These are phyloP conservation scores for Malania oleifera DNA, from an alignment of 164 flowering plant genomes.

Conservation along the genomic window DNA sequence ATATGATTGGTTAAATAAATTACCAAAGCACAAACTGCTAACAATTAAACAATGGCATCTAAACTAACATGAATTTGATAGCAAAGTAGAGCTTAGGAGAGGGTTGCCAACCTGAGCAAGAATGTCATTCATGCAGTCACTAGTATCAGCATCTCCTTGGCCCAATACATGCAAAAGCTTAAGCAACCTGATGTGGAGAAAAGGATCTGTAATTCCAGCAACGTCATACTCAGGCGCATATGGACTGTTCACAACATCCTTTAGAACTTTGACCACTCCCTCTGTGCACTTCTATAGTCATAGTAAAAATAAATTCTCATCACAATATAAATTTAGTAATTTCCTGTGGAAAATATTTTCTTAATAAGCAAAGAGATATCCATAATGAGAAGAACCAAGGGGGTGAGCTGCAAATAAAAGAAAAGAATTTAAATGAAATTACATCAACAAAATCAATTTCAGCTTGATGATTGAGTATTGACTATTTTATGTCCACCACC, in stretches of 20 bases:
- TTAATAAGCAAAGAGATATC: no score
- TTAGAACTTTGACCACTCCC: conserved; percentile 72
- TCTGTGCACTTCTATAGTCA: conserved; percentile 71
- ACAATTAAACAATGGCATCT: background rate
- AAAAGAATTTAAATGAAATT: no score
- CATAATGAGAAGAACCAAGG: no score
- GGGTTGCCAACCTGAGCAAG: conserved; percentile 87
- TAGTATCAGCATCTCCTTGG: conserved; percentile 93
- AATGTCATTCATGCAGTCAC: conserved; percentile 95
- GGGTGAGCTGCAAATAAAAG: no score
- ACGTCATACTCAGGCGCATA: conserved; percentile 96
- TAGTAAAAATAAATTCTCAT: conserved; percentile 6
- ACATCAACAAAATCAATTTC: no score
- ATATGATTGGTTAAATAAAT: background rate
- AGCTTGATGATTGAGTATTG: no score
- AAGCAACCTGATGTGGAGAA: conserved; percentile 89
- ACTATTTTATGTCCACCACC: no score
- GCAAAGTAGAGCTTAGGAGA: background rate
- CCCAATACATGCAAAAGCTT: conserved; percentile 77
- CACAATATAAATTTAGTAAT: background rate
- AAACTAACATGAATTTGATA: background rate
- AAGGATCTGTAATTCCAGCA: conserved; percentile 96
- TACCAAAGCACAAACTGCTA: background rate
- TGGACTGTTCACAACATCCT: conserved; percentile 86
- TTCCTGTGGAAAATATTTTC: no score